These are phyloP conservation scores for Arthrobotrys sinensis DNA, from an alignment of 2,329 filamentous ascomycete species.

Conservation along the genomic window DNA sequence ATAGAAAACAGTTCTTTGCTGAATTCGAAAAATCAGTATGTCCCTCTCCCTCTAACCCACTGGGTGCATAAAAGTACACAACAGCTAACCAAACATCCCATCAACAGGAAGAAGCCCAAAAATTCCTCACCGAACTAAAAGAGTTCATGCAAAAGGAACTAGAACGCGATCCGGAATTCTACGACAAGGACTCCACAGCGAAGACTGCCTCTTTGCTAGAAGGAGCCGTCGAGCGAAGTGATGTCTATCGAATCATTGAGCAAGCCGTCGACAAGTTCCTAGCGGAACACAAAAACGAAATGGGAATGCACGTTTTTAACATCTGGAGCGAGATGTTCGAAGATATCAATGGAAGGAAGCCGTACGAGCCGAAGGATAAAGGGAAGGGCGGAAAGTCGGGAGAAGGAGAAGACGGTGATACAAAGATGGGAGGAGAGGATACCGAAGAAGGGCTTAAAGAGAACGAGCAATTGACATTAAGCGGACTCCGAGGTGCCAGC, in stretches of 20 bases:
- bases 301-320: constrained; percentile 35
- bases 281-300: constrained; percentile 67
- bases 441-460: not conserved
- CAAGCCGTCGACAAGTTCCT: constrained; percentile 62
- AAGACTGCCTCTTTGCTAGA: constrained; percentile 85
- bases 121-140: constrained; percentile 47
- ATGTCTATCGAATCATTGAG: constrained; percentile 73
- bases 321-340: constrained; percentile 52
- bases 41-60: not conserved
- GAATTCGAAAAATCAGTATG: constrained; percentile 59
- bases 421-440: constrained; percentile 35
- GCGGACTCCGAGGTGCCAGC: constrained; percentile 44
- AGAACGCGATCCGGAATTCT: constrained; percentile 53
- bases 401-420: constrained; percentile 42
- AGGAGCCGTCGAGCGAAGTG: constrained; percentile 81
- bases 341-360: constrained; percentile 48
- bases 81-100: constrained; percentile 9
- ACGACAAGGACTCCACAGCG: constrained; percentile 58
- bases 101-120: constrained; percentile 37
- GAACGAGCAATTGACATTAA: constrained; percentile 51
- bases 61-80: not conserved
- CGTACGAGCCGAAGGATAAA: constrained; percentile 18
- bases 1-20: constrained; percentile 47
- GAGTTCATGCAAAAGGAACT: constrained; percentile 57
- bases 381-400: not conserved